A percentile compares a stretch with the other conserved stretches of the same genome.
Conservation (phyloP, 305 asterid species). For the Rubia tinctorum region DNA sequence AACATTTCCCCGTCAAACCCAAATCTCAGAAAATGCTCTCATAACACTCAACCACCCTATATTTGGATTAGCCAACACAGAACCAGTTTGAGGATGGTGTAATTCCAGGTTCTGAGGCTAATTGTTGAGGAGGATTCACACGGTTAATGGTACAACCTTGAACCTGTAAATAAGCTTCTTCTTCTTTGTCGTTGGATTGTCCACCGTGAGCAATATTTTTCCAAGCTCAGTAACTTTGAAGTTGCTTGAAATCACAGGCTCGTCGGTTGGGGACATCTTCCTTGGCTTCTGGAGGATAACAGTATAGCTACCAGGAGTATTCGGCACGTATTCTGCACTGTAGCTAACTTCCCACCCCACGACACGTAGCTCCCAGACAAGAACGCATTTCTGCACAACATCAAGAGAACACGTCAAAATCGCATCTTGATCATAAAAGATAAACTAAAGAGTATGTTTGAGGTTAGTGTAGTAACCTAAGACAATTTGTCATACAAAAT, state of each 20-base stretch:
- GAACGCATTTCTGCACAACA: conserved; percentile 57
- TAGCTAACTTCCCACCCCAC: conserved; percentile 94
- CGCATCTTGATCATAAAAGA: neutral
- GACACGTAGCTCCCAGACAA: conserved; percentile 93
- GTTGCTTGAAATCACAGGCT: conserved; percentile 56
- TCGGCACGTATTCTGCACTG: conserved; percentile 80
- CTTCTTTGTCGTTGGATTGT: conserved; percentile 79
- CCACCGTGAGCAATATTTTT: conserved; percentile 67
- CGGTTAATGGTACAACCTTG: conserved; percentile 53
- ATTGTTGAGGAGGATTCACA: neutral
- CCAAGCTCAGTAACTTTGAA: conserved; percentile 69
- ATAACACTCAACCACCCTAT: neutral
- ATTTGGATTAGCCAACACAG: conserved; percentile 1
- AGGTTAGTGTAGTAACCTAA: neutral
- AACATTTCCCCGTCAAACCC: neutral
- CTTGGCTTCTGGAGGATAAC: conserved; percentile 66
- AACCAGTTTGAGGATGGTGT: neutral
- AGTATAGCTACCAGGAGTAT: conserved; percentile 48
- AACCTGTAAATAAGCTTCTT: conserved; percentile 79
- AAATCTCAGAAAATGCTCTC: neutral
- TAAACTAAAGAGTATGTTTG: neutral
- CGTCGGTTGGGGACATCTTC: conserved; percentile 62
- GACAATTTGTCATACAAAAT: neutral
- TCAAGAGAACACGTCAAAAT: neutral
- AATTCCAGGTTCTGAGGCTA: neutral